Conservation (phyloP, 2,329 filamentous ascomycete species). For the Sarocladium oryzae region DNA sequence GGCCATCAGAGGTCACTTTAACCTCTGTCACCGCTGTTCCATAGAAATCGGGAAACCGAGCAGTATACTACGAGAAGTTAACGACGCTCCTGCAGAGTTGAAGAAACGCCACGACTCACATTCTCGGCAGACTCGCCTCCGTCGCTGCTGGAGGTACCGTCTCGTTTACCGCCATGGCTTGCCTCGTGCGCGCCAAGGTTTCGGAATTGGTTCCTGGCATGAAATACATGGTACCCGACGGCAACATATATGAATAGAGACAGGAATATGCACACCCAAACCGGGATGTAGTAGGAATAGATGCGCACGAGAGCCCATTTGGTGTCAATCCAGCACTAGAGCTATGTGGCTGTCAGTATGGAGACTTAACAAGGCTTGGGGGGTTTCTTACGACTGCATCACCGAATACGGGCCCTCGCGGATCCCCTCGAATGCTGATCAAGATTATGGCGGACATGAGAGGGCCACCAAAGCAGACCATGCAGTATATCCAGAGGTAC, state of each 20-base stretch:
- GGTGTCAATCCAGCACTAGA: slow-evolving; percentile 55
- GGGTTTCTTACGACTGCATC: slow-evolving; percentile 43
- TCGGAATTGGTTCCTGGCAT: slow-evolving; percentile 47
- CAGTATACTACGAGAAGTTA: slow-evolving; percentile 12
- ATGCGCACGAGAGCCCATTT: slow-evolving; percentile 49
- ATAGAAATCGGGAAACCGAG: slow-evolving; percentile 27
- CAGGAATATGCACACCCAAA: slow-evolving; percentile 51
- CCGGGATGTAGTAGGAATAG: slow-evolving; percentile 54
- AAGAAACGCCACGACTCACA: neutral
- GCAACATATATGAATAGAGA: slow-evolving; percentile 49
- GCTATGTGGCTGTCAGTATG: slow-evolving; percentile 28
- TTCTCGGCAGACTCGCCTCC: slow-evolving; percentile 24
- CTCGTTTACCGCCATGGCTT: slow-evolving; percentile 16
- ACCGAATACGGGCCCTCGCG: slow-evolving; percentile 41
- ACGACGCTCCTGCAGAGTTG: neutral
- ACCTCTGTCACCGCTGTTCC: slow-evolving; percentile 45
- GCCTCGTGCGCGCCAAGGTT: slow-evolving; percentile 31
- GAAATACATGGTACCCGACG: slow-evolving; percentile 53
- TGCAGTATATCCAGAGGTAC: slow-evolving; percentile 63
- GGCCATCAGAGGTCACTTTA: slow-evolving; percentile 30
- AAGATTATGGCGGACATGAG: slow-evolving; percentile 60
- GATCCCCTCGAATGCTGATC: slow-evolving; percentile 45
- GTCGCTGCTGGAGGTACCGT: slow-evolving; percentile 20
- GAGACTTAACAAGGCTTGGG: neutral
- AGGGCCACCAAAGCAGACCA: slow-evolving; percentile 64